Evolutionary conservation across 2,329 filamentous ascomycete genomes (phyloP).

Genomic region (Lasiodiplodia hormozganensis): DNA sequence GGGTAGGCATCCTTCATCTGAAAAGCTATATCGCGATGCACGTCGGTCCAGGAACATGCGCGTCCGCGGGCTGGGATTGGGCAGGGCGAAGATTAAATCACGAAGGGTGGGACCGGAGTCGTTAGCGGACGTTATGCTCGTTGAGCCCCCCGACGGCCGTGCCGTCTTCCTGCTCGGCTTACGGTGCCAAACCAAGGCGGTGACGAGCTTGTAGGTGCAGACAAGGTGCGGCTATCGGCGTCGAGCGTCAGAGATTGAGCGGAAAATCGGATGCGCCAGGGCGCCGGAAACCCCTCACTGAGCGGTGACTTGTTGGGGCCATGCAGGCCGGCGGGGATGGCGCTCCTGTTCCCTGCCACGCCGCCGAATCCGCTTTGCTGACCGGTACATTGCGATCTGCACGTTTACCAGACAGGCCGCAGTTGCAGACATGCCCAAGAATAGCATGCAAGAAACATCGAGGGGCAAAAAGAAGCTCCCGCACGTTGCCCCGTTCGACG

Average conservation of each 20-base stretch:
- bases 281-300: not conserved
- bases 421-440: not conserved
- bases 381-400: conserved; percentile 16
- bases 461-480: not conserved
- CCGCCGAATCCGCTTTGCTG: conserved; percentile 3
- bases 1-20: not conserved
- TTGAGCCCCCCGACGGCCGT: not conserved
- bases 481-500: not conserved
- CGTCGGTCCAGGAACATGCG: not conserved
- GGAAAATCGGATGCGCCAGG: conserved; percentile 16
- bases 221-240: conserved; percentile 14
- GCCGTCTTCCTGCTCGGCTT: not conserved
- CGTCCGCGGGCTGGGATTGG: not conserved
- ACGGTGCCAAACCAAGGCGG: not conserved
- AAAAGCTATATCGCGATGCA: not conserved
- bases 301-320: not conserved
- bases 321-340: conserved; percentile 4
- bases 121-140: not conserved
- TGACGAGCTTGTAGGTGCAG: conserved; percentile 5
- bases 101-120: not conserved
- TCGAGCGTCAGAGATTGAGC: not conserved
- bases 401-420: not conserved
- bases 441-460: not conserved
- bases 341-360: conserved; percentile 11
- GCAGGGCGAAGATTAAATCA: not conserved